Conservation (phyloP, 805 yeast genomes). For the Lachancea thermotolerans region DNA sequence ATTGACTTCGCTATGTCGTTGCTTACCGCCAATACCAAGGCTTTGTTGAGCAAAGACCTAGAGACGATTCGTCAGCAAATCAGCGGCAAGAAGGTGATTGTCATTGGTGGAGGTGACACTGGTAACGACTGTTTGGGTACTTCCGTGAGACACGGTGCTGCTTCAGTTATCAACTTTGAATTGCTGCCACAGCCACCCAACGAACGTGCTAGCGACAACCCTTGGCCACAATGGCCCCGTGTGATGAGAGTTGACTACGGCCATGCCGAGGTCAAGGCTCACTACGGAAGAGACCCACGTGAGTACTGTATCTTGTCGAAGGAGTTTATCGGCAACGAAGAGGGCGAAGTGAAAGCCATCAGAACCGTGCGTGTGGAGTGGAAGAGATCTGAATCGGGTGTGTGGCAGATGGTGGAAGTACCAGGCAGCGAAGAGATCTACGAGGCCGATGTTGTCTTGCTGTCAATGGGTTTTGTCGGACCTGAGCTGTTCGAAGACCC, state of each 20-base stretch:
- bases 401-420: slow-evolving; percentile 98
- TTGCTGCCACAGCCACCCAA: slow-evolving; percentile 87
- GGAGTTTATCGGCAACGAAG: slow-evolving; percentile 91
- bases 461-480: slow-evolving; percentile 97
- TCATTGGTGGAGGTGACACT: slow-evolving; percentile 99
- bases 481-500: slow-evolving; percentile 80
- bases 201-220: slow-evolving; percentile 84
- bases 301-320: slow-evolving; percentile 92
- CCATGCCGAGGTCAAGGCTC: slow-evolving; percentile 89
- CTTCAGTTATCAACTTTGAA: slow-evolving; percentile 89
- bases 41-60: slow-evolving; percentile 73
- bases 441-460: slow-evolving; percentile 88
- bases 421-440: slow-evolving; percentile 92
- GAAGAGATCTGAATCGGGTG: slow-evolving; percentile 92
- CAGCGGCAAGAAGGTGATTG: slow-evolving; percentile 85
- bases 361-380: slow-evolving; percentile 97
- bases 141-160: slow-evolving; percentile 93
- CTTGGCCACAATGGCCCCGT: slow-evolving; percentile 99
- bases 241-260: slow-evolving; percentile 97
- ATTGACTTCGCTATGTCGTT: slow-evolving; percentile 94
- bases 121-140: slow-evolving; percentile 99
- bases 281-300: slow-evolving; percentile 96
- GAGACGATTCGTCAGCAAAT: slow-evolving; percentile 66
- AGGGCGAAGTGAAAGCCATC: slow-evolving; percentile 91
- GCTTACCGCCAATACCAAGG: slow-evolving; percentile 81